A percentile compares a stretch with the other conserved stretches of the same genome.
phyloP scores from a whole-genome alignment of 192 early-diverging fungal genomes.

The Coemansia sp. region DNA sequence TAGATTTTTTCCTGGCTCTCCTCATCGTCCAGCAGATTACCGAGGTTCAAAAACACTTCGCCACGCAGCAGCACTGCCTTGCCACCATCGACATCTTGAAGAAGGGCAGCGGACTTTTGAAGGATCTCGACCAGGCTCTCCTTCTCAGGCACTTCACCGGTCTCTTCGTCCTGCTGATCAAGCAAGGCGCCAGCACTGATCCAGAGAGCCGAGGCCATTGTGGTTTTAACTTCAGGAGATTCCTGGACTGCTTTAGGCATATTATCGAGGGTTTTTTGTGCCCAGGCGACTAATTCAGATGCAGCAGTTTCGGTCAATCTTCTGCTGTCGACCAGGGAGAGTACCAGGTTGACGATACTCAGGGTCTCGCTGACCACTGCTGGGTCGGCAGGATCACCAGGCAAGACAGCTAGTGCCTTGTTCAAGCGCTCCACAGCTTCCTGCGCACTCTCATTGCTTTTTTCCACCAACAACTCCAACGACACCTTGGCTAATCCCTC shows the following conservation, averaged over 20 bases:
- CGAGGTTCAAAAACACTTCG: conserved; percentile 42
- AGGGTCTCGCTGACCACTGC: conserved; percentile 7
- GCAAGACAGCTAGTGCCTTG: not conserved
- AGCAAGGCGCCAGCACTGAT: conserved; percentile 22
- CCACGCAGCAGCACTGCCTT: conserved; percentile 36
- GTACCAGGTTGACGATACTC: conserved; percentile 22
- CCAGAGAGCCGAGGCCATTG: conserved; percentile 28
- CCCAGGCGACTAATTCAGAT: conserved; percentile 20
- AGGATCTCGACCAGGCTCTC: conserved; percentile 13
- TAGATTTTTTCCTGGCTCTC: conserved; percentile 30
- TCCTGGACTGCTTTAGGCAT: not conserved
- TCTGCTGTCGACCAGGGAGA: conserved; percentile 36
- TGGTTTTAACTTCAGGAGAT: not conserved
- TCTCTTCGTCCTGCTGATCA: conserved; percentile 17
- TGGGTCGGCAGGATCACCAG: not conserved
- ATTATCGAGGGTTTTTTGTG: conserved; percentile 4
- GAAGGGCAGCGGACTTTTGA: conserved; percentile 8
- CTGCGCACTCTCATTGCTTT: not conserved
- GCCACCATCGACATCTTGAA: conserved; percentile 1
- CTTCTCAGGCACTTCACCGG: conserved; percentile 3
- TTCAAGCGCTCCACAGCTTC: conserved; percentile 3
- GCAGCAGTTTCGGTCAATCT: conserved; percentile 5
- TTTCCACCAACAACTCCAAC: conserved; percentile 17
- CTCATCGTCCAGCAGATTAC: conserved; percentile 34
- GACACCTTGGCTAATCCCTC: conserved; percentile 24